These are phyloP conservation scores for Colletotrichum sansevieriae DNA, from an alignment of 2,329 filamentous ascomycete genomes.

Conservation along the genomic window DNA sequence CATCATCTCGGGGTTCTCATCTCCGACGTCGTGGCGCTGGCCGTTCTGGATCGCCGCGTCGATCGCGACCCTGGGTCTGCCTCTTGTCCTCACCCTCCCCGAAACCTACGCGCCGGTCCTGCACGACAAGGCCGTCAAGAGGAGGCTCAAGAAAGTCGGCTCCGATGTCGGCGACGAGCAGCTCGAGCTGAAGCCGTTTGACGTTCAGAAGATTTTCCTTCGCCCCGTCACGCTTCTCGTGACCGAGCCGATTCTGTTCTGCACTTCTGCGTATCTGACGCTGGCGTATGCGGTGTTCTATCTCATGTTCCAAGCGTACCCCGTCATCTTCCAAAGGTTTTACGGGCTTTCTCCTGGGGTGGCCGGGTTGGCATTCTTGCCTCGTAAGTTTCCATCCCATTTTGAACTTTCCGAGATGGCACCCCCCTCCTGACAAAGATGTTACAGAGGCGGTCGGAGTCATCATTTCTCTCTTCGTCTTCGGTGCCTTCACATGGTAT, in stretches of 20 bases:
- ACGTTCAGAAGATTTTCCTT: constrained; percentile 61
- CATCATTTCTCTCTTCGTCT: constrained; percentile 42
- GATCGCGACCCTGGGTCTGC: constrained; percentile 47
- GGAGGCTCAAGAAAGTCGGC: constrained; percentile 61
- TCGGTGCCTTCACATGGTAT: constrained; percentile 47
- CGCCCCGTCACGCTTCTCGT: constrained; percentile 63
- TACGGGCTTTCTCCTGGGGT: constrained; percentile 62
- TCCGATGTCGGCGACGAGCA: constrained; percentile 50
- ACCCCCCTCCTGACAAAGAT: neutral
- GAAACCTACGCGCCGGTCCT: constrained; percentile 65
- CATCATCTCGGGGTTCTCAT: constrained; percentile 64
- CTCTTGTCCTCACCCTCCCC: constrained; percentile 54
- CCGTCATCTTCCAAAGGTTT: constrained; percentile 60
- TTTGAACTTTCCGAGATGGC: too few relatives aligned
- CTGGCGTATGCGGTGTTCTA: constrained; percentile 66
- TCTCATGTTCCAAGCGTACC: constrained; percentile 65
- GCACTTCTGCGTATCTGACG: constrained; percentile 62
- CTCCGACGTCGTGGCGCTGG: constrained; percentile 58
- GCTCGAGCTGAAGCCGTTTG: constrained; percentile 51
- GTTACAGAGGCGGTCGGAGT: constrained; percentile 44
- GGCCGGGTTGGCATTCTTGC: constrained; percentile 61
- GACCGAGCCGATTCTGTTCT: constrained; percentile 63
- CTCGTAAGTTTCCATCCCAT: constrained; percentile 51
- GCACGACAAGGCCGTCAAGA: constrained; percentile 62
- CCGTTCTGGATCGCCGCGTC: constrained; percentile 56